A percentile compares a stretch with the other conserved stretches of the same genome.
Evolutionary conservation across 805 yeast genomes (phyloP).

Genomic region (Pichia nanzhaoensis): DNA sequence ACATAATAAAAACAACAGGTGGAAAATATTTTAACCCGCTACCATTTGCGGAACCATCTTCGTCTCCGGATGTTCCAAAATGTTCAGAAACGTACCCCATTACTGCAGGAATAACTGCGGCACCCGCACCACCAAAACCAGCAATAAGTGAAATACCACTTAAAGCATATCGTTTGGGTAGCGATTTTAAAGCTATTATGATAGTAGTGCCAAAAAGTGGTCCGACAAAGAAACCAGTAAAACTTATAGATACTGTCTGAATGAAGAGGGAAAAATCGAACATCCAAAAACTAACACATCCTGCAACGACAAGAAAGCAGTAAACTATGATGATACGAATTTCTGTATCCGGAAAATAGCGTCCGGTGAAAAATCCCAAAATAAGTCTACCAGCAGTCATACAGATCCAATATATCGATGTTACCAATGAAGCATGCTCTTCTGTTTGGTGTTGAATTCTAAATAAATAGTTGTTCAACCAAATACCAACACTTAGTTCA

Average conservation of each 20-base stretch:
- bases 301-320: slow-evolving; percentile 29
- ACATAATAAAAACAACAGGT: slow-evolving; percentile 16
- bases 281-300: slow-evolving; percentile 31
- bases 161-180: slow-evolving; percentile 57
- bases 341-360: slow-evolving; percentile 33
- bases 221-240: slow-evolving; percentile 45
- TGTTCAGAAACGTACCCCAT: slow-evolving; percentile 44
- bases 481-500: slow-evolving; percentile 46
- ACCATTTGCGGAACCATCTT: slow-evolving; percentile 19
- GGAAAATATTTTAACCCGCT: slow-evolving; percentile 31
- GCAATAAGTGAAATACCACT: slow-evolving; percentile 69
- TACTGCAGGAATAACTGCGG: slow-evolving; percentile 64
- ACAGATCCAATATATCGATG: slow-evolving; percentile 46
- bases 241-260: slow-evolving; percentile 32
- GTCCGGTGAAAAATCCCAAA: slow-evolving; percentile 44
- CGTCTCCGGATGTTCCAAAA: slow-evolving; percentile 12
- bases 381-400: slow-evolving; percentile 42
- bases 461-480: slow-evolving; percentile 43
- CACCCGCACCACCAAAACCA: slow-evolving; percentile 78
- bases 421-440: slow-evolving; percentile 37
- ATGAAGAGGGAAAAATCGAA: slow-evolving; percentile 19
- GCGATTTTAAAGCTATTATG: slow-evolving; percentile 51
- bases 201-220: slow-evolving; percentile 64
- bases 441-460: slow-evolving; percentile 35
- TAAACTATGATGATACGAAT: slow-evolving; percentile 37